A percentile compares a stretch with the other conserved stretches of the same genome.
phyloP scores from a whole-genome alignment of 805 yeast genomes.

The Starmerella cellae region DNA sequence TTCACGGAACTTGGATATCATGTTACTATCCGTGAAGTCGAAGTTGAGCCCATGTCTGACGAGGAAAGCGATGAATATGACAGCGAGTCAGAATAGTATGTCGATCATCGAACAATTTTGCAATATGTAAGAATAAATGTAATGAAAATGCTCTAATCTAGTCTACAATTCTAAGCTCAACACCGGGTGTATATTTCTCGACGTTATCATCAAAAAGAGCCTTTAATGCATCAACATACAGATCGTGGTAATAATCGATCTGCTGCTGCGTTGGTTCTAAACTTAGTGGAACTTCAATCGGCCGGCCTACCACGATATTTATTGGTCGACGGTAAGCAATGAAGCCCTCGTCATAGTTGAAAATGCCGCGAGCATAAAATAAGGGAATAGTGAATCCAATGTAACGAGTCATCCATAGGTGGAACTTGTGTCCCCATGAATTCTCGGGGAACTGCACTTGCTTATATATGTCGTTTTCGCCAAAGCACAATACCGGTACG shows the following conservation, averaged over 20 bases:
- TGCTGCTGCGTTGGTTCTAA: conserved; percentile 9
- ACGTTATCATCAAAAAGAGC: conserved; percentile 57
- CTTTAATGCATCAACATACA: conserved; percentile 52
- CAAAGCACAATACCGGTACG: conserved; percentile 85
- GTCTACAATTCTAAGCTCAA: conserved; percentile 15
- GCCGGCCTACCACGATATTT: conserved; percentile 41
- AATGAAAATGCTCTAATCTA: not conserved
- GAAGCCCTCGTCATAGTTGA: conserved; percentile 73
- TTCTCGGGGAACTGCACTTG: conserved; percentile 35
- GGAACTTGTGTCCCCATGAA: conserved; percentile 43
- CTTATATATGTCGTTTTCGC: conserved; percentile 60
- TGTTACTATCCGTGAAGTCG: conserved; percentile 44
- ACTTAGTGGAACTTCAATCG: conserved; percentile 27
- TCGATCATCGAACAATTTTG: conserved; percentile 1
- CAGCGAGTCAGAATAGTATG: conserved; percentile 16
- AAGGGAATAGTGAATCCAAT: conserved; percentile 82
- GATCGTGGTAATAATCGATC: conserved; percentile 43
- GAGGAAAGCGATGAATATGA: conserved; percentile 20
- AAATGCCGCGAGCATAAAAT: conserved; percentile 82
- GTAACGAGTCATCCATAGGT: conserved; percentile 54
- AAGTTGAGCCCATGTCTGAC: conserved; percentile 20
- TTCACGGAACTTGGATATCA: conserved; percentile 46
- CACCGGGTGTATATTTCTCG: conserved; percentile 22
- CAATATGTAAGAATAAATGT: not conserved
- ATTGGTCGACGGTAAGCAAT: conserved; percentile 76